Evolutionary conservation across 768 basidiomycete genomes (phyloP).

Genomic region (Saitozyma podzolica): DNA sequence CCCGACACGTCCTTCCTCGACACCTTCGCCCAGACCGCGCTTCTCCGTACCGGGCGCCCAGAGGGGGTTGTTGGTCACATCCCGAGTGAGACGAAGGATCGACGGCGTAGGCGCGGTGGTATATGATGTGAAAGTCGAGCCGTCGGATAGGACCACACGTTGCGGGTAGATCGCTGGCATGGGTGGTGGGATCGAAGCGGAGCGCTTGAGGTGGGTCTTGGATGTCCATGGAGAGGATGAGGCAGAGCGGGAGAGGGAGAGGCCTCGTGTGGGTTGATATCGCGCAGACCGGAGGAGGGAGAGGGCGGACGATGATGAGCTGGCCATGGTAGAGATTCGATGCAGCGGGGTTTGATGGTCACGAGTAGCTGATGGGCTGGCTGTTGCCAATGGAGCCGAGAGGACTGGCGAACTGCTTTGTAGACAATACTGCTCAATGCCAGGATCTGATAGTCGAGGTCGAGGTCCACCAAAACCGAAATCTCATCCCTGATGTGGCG

Average conservation of each 20-base stretch:
- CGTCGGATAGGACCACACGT: conserved; percentile 80
- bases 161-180: conserved; percentile 84
- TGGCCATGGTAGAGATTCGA: too few species aligned
- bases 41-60: conserved; percentile 67
- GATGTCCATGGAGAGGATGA: conserved; percentile 62
- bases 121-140: conserved; percentile 82
- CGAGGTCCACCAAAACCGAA: too few species aligned
- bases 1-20: conserved; percentile 72
- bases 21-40: conserved; percentile 64
- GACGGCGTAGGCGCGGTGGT: conserved; percentile 80
- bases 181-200: conserved; percentile 73
- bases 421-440: too few species aligned
- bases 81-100: conserved; percentile 71
- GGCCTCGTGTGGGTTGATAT: too few species aligned
- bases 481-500: too few species aligned
- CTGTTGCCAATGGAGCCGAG: too few species aligned
- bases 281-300: too few species aligned
- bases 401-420: too few species aligned
- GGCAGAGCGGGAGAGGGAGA: conserved; percentile 7
- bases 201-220: conserved; percentile 59
- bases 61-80: conserved; percentile 82
- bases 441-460: too few species aligned
- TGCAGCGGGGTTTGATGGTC: too few species aligned
- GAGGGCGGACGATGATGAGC: too few species aligned
- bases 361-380: too few species aligned